Percentiles rank a stretch among this genome's conserved stretches.
phyloP scores from a whole-genome alignment of 2,329 filamentous ascomycete genomes.

The Paecilomyces variotii region DNA sequence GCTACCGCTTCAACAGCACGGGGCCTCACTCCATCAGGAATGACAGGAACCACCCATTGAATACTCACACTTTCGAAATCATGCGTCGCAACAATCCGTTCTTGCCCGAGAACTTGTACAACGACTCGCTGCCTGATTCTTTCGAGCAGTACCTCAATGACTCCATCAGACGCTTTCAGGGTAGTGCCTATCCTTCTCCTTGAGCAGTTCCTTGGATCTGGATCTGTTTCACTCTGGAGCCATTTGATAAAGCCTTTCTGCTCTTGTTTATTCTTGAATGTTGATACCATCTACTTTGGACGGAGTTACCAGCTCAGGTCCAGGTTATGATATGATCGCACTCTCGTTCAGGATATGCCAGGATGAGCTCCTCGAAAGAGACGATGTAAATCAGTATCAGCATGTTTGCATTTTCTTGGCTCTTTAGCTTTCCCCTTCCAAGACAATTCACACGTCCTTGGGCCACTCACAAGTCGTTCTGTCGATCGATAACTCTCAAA shows the following conservation, averaged over 20 bases:
- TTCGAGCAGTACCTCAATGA: neutral
- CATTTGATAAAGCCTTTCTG: neutral
- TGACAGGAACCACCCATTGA: slow-evolving; percentile 6
- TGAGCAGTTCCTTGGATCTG: neutral
- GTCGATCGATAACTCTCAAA: too few species aligned
- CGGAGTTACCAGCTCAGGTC: neutral
- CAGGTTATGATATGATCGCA: neutral
- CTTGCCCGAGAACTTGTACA: neutral
- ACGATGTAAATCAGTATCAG: neutral
- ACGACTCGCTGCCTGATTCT: neutral
- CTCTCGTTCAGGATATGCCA: neutral
- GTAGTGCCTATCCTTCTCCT: neutral
- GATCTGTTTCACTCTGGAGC: neutral
- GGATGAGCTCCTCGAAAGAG: neutral
- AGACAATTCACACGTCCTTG: too few species aligned
- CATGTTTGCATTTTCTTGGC: neutral
- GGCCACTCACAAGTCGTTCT: too few species aligned
- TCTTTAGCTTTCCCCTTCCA: neutral
- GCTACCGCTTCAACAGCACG: slow-evolving; percentile 5
- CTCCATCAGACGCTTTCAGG: neutral
- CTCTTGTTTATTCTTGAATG: neutral
- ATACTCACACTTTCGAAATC: slow-evolving; percentile 5
- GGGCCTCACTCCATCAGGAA: slow-evolving; percentile 5
- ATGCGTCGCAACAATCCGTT: slow-evolving; percentile 11
- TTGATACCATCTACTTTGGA: neutral